Percentiles rank a stretch among this genome's conserved stretches.
Conservation (phyloP, 2,329 filamentous ascomycete genomes). For the Xylaria sp. region DNA sequence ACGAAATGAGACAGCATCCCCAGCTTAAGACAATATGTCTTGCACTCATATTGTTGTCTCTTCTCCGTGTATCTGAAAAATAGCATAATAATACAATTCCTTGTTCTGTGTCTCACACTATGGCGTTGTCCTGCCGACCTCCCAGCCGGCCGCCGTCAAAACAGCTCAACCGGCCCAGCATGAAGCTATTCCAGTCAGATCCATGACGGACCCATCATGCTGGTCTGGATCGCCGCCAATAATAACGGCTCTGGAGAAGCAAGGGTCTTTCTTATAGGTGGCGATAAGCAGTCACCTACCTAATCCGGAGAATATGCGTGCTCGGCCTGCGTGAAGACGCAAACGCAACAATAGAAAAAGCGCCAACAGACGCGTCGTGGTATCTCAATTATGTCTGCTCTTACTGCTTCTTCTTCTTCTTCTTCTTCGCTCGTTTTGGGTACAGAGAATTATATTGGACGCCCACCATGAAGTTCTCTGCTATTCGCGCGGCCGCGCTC, state of each 20-base stretch:
- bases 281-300: constrained; percentile 36
- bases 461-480: constrained; percentile 34
- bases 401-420: constrained; percentile 17
- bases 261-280: constrained; percentile 14
- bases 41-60: not conserved
- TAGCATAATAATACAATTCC: no score
- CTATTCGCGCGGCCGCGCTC: constrained; percentile 30
- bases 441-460: constrained; percentile 18
- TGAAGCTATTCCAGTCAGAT: constrained; percentile 19
- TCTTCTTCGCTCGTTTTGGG: constrained; percentile 23
- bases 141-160: not conserved
- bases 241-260: constrained; percentile 1
- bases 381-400: constrained; percentile 15
- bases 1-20: constrained; percentile 27
- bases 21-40: not conserved
- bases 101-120: not conserved
- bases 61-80: no score
- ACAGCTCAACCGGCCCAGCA: not conserved
- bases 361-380: constrained; percentile 10
- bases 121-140: constrained; percentile 1
- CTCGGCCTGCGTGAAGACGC: constrained; percentile 25
- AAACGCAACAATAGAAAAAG: constrained; percentile 29
- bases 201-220: constrained; percentile 21
- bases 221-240: constrained; percentile 28
- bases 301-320: constrained; percentile 31